Evolutionary conservation across 2,329 filamentous ascomycete genomes (phyloP).

Genomic region (Beauveria varroae): DNA sequence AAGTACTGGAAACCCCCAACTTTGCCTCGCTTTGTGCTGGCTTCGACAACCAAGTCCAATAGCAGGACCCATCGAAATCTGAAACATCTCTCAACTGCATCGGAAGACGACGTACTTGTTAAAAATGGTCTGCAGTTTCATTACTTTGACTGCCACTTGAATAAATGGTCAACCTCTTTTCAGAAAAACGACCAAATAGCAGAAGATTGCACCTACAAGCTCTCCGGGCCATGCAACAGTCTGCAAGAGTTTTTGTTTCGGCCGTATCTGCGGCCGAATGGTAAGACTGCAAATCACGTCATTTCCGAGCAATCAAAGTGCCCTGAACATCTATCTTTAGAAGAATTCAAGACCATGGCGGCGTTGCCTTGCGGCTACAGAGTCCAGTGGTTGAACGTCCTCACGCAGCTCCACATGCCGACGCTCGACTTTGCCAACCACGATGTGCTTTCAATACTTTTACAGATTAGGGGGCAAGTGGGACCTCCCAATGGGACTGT

Average conservation of each 20-base stretch:
- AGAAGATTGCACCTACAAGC: neutral
- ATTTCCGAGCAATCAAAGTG: neutral
- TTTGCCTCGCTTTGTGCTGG: neutral
- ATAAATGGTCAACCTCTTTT: neutral
- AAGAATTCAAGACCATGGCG: conserved; percentile 18
- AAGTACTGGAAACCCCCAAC: neutral
- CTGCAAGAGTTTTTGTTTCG: conserved; percentile 1
- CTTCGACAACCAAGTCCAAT: conserved; percentile 4
- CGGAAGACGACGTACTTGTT: neutral
- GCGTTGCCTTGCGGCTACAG: neutral
- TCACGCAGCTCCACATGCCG: conserved; percentile 2
- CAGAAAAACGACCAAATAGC: neutral
- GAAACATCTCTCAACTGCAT: neutral
- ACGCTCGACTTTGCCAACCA: neutral
- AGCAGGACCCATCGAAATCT: neutral
- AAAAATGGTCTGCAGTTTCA: neutral
- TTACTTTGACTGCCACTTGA: neutral
- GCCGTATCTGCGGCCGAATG: neutral
- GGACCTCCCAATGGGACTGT: neutral
- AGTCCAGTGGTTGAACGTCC: conserved; percentile 5
- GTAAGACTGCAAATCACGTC: neutral
- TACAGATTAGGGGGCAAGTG: neutral
- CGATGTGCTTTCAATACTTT: neutral
- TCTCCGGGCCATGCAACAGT: neutral
- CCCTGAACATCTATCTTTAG: neutral